Evolutionary conservation across 2,329 filamentous ascomycete species (phyloP).

Genomic region (Penicillium sp.): DNA sequence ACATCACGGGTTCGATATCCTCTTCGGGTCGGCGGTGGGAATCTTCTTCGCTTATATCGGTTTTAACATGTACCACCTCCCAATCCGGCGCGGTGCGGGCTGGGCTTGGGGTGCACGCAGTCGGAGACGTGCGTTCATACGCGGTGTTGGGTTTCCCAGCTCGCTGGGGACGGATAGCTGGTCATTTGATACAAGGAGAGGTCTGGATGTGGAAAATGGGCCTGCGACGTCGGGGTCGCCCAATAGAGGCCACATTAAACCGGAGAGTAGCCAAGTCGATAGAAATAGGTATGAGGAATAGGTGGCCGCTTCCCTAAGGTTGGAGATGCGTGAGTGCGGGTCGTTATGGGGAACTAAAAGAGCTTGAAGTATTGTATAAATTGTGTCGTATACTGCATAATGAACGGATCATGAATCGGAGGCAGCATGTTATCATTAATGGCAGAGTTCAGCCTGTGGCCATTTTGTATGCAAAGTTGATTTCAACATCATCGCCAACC

Average conservation of each 20-base stretch:
- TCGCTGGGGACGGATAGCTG: slow-evolving; percentile 32
- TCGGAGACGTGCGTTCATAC: slow-evolving; percentile 65
- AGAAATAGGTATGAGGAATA: slow-evolving; percentile 4
- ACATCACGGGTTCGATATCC: slow-evolving; percentile 89
- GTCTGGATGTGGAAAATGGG: slow-evolving; percentile 23
- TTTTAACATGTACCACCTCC: slow-evolving; percentile 84
- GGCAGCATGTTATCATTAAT: slow-evolving; percentile 12
- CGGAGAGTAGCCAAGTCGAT: not conserved
- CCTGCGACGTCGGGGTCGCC: not conserved
- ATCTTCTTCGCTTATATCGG: slow-evolving; percentile 67
- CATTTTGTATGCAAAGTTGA: not conserved
- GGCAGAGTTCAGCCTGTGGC: not conserved
- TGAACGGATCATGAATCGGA: slow-evolving; percentile 2
- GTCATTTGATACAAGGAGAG: slow-evolving; percentile 15
- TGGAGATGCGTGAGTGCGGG: not conserved
- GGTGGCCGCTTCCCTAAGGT: not conserved
- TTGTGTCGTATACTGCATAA: not conserved
- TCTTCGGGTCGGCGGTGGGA: slow-evolving; percentile 81
- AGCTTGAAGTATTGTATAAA: not conserved
- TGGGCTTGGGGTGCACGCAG: slow-evolving; percentile 87
- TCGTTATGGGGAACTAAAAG: not conserved
- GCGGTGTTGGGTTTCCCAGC: slow-evolving; percentile 34
- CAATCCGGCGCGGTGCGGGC: slow-evolving; percentile 73
- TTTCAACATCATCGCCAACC: slow-evolving; percentile 69
- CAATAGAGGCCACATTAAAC: not conserved